Evolutionary conservation across 345 rosid species (phyloP).

Genomic region (Bruguiera sexangula): DNA sequence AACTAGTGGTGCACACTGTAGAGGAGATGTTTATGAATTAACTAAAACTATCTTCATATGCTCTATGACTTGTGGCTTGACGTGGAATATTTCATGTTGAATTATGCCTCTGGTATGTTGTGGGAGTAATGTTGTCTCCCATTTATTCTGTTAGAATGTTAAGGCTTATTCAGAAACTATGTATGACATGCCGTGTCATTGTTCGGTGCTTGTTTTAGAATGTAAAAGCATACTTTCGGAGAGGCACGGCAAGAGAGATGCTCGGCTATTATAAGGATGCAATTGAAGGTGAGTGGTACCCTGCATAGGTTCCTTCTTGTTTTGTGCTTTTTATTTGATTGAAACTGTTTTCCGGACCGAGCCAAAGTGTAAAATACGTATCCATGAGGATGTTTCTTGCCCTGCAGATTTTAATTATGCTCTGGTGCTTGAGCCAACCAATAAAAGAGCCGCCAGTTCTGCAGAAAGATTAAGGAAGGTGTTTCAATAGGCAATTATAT

Average conservation of each 20-base stretch:
- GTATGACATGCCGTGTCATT: neutral
- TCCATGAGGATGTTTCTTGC: neutral
- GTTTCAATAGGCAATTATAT: slow-evolving; percentile 32
- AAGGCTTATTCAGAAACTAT: neutral
- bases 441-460: slow-evolving; percentile 72
- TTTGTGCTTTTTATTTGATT: neutral
- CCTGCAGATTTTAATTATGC: slow-evolving; percentile 79
- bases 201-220: slow-evolving; percentile 42
- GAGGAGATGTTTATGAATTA: neutral
- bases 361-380: too few species aligned
- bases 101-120: too few species aligned
- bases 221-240: slow-evolving; percentile 83
- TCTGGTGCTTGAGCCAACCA: slow-evolving; percentile 91
- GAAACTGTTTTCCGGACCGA: too few species aligned
- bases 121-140: neutral
- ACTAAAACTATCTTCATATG: too few species aligned
- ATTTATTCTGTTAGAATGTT: neutral
- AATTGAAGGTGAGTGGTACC: slow-evolving; percentile 56
- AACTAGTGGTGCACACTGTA: neutral
- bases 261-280: slow-evolving; percentile 73
- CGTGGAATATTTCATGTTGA: neutral
- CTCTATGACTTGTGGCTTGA: neutral
- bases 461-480: slow-evolving; percentile 72
- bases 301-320: neutral
- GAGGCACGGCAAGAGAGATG: slow-evolving; percentile 98